phyloP scores from a whole-genome alignment of 2,329 filamentous ascomycete species.

The Plenodomus lindquistii region DNA sequence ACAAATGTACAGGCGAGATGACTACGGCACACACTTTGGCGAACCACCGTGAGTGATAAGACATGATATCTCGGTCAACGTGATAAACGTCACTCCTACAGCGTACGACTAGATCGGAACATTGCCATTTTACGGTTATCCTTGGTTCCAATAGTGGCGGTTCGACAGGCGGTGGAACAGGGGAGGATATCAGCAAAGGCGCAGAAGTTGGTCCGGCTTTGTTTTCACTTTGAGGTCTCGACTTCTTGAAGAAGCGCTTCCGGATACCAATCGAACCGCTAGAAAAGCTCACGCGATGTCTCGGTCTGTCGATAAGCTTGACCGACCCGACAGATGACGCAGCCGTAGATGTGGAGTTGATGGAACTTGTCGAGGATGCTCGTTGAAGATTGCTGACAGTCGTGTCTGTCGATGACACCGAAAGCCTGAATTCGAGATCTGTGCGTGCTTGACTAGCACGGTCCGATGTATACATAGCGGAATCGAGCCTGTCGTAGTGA shows the following conservation, averaged over 20 bases:
- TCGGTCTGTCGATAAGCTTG: slow-evolving; percentile 3
- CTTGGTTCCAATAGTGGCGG: not conserved
- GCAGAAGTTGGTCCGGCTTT: slow-evolving; percentile 2
- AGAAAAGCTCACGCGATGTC: slow-evolving; percentile 18
- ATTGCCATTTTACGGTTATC: slow-evolving; percentile 17
- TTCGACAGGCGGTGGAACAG: not conserved
- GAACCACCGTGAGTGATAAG: slow-evolving; percentile 37
- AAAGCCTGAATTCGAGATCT: slow-evolving; percentile 6
- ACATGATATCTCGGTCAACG: slow-evolving; percentile 35
- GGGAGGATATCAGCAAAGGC: not conserved
- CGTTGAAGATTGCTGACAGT: slow-evolving; percentile 13
- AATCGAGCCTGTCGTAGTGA: slow-evolving; percentile 18
- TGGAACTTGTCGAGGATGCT: slow-evolving; percentile 14
- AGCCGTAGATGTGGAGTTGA: slow-evolving; percentile 11
- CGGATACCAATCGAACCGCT: slow-evolving; percentile 9
- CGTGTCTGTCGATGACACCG: slow-evolving; percentile 13
- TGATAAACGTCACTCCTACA: slow-evolving; percentile 36
- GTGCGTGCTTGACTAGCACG: slow-evolving; percentile 3
- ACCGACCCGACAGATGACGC: slow-evolving; percentile 17
- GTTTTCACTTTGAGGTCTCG: slow-evolving; percentile 8
- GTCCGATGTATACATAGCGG: slow-evolving; percentile 8
- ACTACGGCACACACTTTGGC: slow-evolving; percentile 32
- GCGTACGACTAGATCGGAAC: slow-evolving; percentile 33
- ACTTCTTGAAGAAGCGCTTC: slow-evolving; percentile 17
- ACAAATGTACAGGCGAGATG: slow-evolving; percentile 20